Conservation (phyloP, 1,284 basidiomycete species). For the Gymnopus androsaceus region DNA sequence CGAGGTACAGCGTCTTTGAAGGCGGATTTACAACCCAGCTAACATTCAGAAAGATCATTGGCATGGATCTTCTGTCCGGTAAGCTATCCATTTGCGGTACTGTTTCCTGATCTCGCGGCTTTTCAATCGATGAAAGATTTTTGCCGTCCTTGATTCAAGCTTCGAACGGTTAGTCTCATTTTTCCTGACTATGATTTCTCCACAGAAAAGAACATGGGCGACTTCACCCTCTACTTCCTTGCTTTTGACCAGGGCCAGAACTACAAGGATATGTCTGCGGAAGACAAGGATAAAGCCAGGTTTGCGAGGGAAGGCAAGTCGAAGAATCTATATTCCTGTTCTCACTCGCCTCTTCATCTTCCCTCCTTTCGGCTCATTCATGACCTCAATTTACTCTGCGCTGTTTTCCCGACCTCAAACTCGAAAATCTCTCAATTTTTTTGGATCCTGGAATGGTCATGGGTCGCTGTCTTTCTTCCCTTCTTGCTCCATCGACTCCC, state of each 20-base stretch:
- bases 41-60: constrained; percentile 54
- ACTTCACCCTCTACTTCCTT: constrained; percentile 84
- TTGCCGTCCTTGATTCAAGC: no score
- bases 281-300: constrained; percentile 48
- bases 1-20: constrained; percentile 45
- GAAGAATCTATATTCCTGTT: neutral
- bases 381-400: no score
- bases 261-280: constrained; percentile 42
- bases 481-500: no score
- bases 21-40: neutral
- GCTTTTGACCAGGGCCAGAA: constrained; percentile 63
- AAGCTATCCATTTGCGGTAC: constrained; percentile 23
- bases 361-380: no score
- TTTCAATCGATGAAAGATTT: no score
- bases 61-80: constrained; percentile 84
- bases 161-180: no score
- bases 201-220: constrained; percentile 50
- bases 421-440: neutral
- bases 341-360: neutral
- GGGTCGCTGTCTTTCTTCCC: no score
- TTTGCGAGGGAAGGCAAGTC: constrained; percentile 66
- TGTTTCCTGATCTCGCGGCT: no score
- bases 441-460: no score
- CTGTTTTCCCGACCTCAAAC: neutral
- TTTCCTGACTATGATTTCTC: neutral